Percentiles rank a stretch among this genome's conserved stretches.
These are phyloP conservation scores for Phyllostachys edulis DNA, from an alignment of 176 grass and related monocot species.

Conservation along the genomic window DNA sequence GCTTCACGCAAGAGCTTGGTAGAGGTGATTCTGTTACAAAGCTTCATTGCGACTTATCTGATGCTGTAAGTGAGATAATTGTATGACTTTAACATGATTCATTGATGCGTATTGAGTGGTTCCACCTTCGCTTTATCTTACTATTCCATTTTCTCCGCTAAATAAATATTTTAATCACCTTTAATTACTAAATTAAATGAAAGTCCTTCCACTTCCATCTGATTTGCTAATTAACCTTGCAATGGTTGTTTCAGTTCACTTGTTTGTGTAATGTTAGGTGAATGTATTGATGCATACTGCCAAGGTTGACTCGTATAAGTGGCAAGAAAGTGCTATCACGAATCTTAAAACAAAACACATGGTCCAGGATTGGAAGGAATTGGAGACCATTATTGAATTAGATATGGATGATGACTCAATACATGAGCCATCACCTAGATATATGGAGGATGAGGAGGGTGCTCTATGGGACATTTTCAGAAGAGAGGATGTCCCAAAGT, in stretches of 20 bases:
- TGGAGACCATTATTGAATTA: background rate
- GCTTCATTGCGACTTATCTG: slow-evolving; percentile 57
- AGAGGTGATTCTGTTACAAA: slow-evolving; percentile 72
- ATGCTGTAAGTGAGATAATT: slow-evolving; percentile 47
- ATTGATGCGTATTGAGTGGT: background rate
- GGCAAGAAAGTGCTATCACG: slow-evolving; percentile 27
- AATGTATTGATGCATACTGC: slow-evolving; percentile 59
- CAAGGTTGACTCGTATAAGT: slow-evolving; percentile 12
- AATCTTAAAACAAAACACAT: slow-evolving; percentile 32
- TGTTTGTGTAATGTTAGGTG: slow-evolving; percentile 25
- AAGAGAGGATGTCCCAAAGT: slow-evolving; percentile 38
- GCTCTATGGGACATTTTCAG: slow-evolving; percentile 64
- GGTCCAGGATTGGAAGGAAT: slow-evolving; percentile 17
- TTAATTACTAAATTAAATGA: too few species aligned
- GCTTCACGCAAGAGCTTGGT: slow-evolving; percentile 43
- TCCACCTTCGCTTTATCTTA: too few species aligned
- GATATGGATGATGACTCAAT: background rate
- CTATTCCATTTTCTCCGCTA: background rate
- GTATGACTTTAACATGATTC: background rate
- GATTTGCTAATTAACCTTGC: background rate
- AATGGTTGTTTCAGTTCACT: background rate
- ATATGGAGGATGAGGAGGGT: slow-evolving; percentile 18
- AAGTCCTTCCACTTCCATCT: background rate
- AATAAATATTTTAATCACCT: background rate
- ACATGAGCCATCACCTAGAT: background rate